Conservation (phyloP, 1,284 basidiomycete genomes). For the Stygiomarasmius scandens region DNA sequence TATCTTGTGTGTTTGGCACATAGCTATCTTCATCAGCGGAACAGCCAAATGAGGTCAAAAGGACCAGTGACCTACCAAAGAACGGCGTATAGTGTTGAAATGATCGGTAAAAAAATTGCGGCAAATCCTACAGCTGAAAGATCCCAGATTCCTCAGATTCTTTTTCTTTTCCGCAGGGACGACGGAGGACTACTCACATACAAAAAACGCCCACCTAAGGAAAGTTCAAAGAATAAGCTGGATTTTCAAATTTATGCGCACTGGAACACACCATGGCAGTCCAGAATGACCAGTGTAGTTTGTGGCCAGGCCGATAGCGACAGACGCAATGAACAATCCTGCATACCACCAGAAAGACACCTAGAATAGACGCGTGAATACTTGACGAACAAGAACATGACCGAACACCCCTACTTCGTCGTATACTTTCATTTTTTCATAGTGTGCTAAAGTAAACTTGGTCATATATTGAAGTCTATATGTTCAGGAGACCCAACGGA, state of each 20-base stretch:
- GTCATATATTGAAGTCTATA: neutral
- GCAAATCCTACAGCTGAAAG: slow-evolving; percentile 43
- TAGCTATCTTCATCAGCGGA: slow-evolving; percentile 19
- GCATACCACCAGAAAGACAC: slow-evolving; percentile 64
- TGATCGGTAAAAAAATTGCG: slow-evolving; percentile 55
- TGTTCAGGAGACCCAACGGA: neutral
- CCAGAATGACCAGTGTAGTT: slow-evolving; percentile 45
- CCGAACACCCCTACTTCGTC: slow-evolving; percentile 38
- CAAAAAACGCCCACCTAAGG: slow-evolving; percentile 44
- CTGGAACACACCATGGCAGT: slow-evolving; percentile 15
- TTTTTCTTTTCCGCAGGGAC: neutral
- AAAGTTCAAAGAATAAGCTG: neutral
- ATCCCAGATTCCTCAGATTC: neutral
- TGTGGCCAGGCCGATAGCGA: slow-evolving; percentile 51
- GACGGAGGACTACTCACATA: slow-evolving; percentile 24
- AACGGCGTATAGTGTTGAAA: slow-evolving; percentile 55
- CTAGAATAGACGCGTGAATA: neutral
- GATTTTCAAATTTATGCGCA: too few relatives aligned
- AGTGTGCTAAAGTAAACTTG: slow-evolving; percentile 34
- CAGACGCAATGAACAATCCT: slow-evolving; percentile 43
- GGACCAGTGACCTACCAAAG: slow-evolving; percentile 31
- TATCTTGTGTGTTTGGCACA: slow-evolving; percentile 34
- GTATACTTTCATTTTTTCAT: slow-evolving; percentile 63
- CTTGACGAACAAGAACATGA: neutral
- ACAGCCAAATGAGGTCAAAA: neutral